A percentile compares a stretch with the other conserved stretches of the same genome.
Conservation (phyloP, 2,329 filamentous ascomycete genomes). For the Pseudocercospora pini-densiflorae region DNA sequence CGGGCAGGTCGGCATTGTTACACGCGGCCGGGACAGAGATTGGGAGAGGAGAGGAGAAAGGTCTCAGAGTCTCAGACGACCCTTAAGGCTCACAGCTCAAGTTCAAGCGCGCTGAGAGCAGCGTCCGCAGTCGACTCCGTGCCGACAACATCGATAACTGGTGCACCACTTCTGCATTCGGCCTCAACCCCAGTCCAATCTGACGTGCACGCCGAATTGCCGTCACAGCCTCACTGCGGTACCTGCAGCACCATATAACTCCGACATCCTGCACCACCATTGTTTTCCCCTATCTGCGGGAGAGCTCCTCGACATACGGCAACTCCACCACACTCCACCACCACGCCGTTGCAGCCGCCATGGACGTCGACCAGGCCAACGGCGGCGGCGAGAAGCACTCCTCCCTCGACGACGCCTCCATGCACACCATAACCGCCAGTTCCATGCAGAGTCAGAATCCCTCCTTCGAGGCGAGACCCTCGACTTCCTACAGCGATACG, state of each 20-base stretch:
- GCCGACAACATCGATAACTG: no score
- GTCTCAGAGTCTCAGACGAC: background rate
- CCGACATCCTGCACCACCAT: background rate
- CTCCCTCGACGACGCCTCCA: slow-evolving; percentile 52
- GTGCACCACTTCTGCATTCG: no score
- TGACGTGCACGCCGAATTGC: background rate
- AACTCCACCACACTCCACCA: slow-evolving; percentile 23
- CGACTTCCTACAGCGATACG: slow-evolving; percentile 59
- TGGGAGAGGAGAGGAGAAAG: background rate
- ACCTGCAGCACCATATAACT: slow-evolving; percentile 3
- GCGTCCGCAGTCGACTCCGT: no score
- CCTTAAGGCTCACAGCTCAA: no score
- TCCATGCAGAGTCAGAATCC: slow-evolving; percentile 41
- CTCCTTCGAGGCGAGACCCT: slow-evolving; percentile 52
- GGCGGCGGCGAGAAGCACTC: slow-evolving; percentile 25
- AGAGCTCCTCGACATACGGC: background rate
- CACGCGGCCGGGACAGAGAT: background rate
- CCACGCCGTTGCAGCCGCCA: slow-evolving; percentile 21
- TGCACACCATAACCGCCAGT: slow-evolving; percentile 53
- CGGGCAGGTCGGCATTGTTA: slow-evolving; percentile 4
- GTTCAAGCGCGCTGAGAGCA: no score
- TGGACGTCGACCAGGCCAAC: slow-evolving; percentile 27
- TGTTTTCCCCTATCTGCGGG: background rate
- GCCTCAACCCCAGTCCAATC: no score
- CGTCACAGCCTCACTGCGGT: slow-evolving; percentile 8